These are phyloP conservation scores for Oryza australiensis DNA, from an alignment of 176 grass and related monocot genomes.

Conservation along the genomic window DNA sequence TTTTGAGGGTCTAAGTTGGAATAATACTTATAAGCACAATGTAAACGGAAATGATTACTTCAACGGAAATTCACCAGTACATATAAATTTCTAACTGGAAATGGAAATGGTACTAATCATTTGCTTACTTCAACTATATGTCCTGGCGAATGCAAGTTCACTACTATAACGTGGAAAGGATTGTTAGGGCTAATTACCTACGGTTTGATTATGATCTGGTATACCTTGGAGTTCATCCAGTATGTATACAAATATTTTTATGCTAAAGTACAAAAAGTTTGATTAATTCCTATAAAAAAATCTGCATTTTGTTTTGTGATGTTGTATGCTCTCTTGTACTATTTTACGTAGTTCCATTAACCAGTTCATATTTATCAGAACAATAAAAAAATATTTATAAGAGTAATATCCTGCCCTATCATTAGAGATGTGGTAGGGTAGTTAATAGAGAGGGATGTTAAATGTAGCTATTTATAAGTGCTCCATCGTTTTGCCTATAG, in stretches of 20 bases:
- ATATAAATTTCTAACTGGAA: too few relatives aligned
- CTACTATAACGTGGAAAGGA: too few relatives aligned
- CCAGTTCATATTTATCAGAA: background rate
- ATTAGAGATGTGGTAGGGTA: background rate
- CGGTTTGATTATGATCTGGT: background rate
- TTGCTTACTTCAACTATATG: too few relatives aligned
- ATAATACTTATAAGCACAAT: background rate
- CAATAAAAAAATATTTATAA: conserved; percentile 8
- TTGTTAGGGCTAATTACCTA: background rate
- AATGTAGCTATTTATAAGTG: background rate
- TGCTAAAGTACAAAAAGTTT: too few relatives aligned
- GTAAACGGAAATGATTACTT: background rate
- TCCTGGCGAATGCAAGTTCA: background rate
- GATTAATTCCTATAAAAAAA: too few relatives aligned
- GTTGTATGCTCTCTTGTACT: background rate
- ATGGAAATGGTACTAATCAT: too few relatives aligned
- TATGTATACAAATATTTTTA: too few relatives aligned
- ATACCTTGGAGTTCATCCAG: too few relatives aligned
- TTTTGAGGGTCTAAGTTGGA: background rate
- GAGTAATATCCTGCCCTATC: background rate
- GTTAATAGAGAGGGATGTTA: background rate
- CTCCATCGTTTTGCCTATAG: too few relatives aligned
- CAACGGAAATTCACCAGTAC: too few relatives aligned
- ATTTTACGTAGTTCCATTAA: background rate
- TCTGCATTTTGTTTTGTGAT: background rate